Base-by-base conservation (phyloP, 805 yeast genomes). In the Metschnikowia picachoensis region DNA sequence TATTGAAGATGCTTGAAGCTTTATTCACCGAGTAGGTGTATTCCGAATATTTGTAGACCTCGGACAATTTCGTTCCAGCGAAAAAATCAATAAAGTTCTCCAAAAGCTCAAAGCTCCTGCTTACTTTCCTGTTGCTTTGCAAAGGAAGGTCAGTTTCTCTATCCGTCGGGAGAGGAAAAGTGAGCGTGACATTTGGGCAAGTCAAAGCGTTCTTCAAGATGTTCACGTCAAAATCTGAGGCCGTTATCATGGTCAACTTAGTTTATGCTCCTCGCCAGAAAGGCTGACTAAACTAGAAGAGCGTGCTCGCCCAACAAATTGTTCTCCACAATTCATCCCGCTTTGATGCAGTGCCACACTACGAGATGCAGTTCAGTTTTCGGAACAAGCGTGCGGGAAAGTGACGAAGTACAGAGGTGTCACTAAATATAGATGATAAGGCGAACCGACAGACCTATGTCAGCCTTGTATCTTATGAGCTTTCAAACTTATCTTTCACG, bases 111-210 rank as follows among this genome's bases (percentile, higher is more conserved):
- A 60, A 60, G 32, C 62, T 60, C 8, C 50, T 51, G 28, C 53
- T 44, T 5, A 60, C 53, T 28, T 62, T 59, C 31, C 60, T 62
- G 52, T 69, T 69, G 12, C 60, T 65, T 8, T 60, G 61, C 11
- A 67, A 43, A 13, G 58, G 51, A 25, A 69, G 55, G 38, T 60
- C 60, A 2, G 68, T 57, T 9, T 62, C 66, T 33, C 60, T 50
- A 49, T 68, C 73, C 11, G 60, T 60, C 6, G 76, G 76, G 16
- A 71, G 57, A 1, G 76, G 76, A 47, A 70, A 68, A 10, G 66
- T 50, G 10, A 70, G 58, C 5, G 58, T 64, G 27, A 72, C 58
- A 37, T 57, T 57, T 15, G 74, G 74, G 2, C 51, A 34, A 1
- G 51, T 39, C 14, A 62, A 55, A 0, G 70, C 66, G 53, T 67